A percentile compares a stretch with the other conserved stretches of the same genome.
Conservation (phyloP, 129 eudicot species). For the Saposhnikovia divaricata region DNA sequence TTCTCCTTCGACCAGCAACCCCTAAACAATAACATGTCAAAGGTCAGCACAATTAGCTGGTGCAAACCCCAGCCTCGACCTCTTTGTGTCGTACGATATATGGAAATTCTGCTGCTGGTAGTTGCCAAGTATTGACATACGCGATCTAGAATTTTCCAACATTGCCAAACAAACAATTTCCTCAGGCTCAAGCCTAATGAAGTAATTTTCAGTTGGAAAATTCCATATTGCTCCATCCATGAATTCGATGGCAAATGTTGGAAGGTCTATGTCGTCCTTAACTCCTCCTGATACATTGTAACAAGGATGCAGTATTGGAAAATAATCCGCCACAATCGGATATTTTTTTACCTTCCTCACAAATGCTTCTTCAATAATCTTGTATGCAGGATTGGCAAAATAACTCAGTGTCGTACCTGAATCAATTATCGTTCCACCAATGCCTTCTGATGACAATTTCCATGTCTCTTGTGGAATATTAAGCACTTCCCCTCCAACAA, state of each 20-base stretch:
- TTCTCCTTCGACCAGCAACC: background rate
- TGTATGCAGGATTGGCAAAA: constrained; percentile 71
- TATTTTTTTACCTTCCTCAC: constrained; percentile 40
- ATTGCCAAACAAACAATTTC: constrained; percentile 80
- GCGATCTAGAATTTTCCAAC: constrained; percentile 63
- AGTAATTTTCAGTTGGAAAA: constrained; percentile 79
- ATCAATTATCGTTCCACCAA: constrained; percentile 86
- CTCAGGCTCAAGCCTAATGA: constrained; percentile 73
- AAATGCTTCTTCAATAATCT: constrained; percentile 60
- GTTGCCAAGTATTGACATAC: constrained; percentile 80
- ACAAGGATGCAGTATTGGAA: constrained; percentile 74
- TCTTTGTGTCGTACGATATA: constrained; percentile 70
- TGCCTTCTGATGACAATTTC: constrained; percentile 55
- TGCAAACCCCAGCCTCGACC: constrained; percentile 84
- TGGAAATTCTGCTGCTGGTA: constrained; percentile 97
- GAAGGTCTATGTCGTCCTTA: constrained; percentile 41
- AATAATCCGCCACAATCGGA: constrained; percentile 54
- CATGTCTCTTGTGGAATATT: constrained; percentile 67
- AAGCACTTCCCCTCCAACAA: constrained; percentile 62
- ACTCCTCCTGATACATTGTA: constrained; percentile 88
- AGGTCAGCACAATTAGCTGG: constrained; percentile 75
- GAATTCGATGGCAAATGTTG: constrained; percentile 61
- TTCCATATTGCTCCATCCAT: constrained; percentile 80
- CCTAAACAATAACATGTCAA: constrained; percentile 14
- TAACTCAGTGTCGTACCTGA: constrained; percentile 90